A percentile compares a stretch with the other conserved stretches of the same genome.
Evolutionary conservation across 2,329 filamentous ascomycete species (phyloP).

Genomic region (Aschersonia sp.): DNA sequence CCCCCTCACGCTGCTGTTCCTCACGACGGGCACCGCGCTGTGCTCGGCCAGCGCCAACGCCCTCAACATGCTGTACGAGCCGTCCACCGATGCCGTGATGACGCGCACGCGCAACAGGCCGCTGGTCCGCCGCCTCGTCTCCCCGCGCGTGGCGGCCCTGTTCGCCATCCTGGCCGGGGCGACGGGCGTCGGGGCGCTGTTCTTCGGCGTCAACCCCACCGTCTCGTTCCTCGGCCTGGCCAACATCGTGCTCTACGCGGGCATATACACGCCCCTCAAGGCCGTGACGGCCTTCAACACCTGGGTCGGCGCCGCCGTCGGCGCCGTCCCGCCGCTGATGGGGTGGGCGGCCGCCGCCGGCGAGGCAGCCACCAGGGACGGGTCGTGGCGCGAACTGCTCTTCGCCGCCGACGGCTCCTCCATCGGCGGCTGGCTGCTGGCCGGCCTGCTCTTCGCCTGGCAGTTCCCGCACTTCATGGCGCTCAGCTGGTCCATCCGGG

Average conservation of each 20-base stretch:
- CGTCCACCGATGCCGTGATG: conserved; percentile 82
- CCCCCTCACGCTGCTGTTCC: conserved; percentile 80
- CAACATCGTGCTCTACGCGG: conserved; percentile 84
- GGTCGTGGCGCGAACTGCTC: conserved; percentile 64
- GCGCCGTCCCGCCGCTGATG: conserved; percentile 91
- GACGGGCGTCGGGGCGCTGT: conserved; percentile 57
- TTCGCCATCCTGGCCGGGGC: conserved; percentile 67
- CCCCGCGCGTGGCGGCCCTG: conserved; percentile 51
- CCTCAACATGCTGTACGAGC: conserved; percentile 95
- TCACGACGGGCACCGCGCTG: conserved; percentile 77
- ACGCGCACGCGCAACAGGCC: conserved; percentile 82
- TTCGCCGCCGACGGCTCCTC: conserved; percentile 47
- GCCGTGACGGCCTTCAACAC: conserved; percentile 77
- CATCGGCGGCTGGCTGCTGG: conserved; percentile 78
- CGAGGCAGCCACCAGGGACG: conserved; percentile 63
- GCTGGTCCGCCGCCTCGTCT: conserved; percentile 68
- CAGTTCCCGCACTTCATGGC: conserved; percentile 98
- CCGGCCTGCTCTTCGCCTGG: conserved; percentile 78
- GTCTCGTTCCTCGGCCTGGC: conserved; percentile 70
- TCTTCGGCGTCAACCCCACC: conserved; percentile 86
- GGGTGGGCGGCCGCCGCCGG: conserved; percentile 93
- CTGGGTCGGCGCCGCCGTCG: conserved; percentile 86
- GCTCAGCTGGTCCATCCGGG: conserved; percentile 71
- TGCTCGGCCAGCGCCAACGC: conserved; percentile 87
- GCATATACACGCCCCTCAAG: conserved; percentile 86